phyloP scores from a whole-genome alignment of 768 basidiomycete species.

The Polyporus arcularius region DNA sequence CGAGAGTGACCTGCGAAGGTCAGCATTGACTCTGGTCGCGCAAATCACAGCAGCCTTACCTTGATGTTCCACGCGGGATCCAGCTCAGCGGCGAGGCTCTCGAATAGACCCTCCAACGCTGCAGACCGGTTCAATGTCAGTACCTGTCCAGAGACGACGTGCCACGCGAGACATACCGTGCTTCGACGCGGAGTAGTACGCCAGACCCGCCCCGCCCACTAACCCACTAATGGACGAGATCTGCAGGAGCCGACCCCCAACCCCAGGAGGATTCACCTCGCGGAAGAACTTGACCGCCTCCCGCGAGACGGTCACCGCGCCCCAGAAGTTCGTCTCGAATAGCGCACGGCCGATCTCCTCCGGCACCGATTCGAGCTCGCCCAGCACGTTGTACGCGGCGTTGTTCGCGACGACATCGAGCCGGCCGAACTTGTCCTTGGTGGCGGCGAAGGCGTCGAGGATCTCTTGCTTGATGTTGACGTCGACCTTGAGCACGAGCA shows the following conservation, averaged over 20 bases:
- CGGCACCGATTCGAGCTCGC: slow-evolving; percentile 22
- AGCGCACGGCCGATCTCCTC: slow-evolving; percentile 12
- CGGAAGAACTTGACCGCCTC: slow-evolving; percentile 38
- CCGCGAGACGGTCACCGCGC: slow-evolving; percentile 30
- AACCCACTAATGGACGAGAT: slow-evolving; percentile 32
- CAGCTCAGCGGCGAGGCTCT: slow-evolving; percentile 30
- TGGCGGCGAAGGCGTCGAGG: slow-evolving; percentile 20
- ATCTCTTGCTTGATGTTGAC: slow-evolving; percentile 19
- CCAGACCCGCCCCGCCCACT: background rate
- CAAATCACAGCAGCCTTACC: slow-evolving; percentile 19
- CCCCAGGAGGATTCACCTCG: slow-evolving; percentile 35
- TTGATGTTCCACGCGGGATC: slow-evolving; percentile 40
- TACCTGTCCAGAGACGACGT: background rate
- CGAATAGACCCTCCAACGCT: slow-evolving; percentile 34
- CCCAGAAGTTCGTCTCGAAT: slow-evolving; percentile 32
- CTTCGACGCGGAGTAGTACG: slow-evolving; percentile 17
- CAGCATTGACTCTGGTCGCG: too few relatives aligned
- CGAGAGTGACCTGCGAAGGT: slow-evolving; percentile 16
- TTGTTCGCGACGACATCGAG: slow-evolving; percentile 33
- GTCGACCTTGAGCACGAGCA: slow-evolving; percentile 27
- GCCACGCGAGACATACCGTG: background rate
- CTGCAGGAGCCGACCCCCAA: slow-evolving; percentile 40
- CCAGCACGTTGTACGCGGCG: slow-evolving; percentile 17
- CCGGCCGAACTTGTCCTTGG: slow-evolving; percentile 19
- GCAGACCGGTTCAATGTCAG: background rate